Evolutionary conservation across 208 protist genomes (phyloP), one percentile per base, ranked within the genome.

Genomic region (Crithidia expoeki): DNA sequence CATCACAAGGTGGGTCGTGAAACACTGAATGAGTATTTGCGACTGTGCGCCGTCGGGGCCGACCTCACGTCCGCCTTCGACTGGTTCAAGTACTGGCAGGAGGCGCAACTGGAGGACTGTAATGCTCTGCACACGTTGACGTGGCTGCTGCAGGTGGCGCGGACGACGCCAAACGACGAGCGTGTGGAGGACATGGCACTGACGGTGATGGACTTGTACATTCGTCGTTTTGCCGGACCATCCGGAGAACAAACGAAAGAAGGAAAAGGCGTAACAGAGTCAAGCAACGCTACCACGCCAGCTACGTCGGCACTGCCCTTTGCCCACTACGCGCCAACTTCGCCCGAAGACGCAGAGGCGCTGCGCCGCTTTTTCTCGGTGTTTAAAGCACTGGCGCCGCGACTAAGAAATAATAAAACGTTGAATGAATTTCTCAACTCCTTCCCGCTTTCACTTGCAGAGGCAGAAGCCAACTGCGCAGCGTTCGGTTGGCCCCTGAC

Each of bases 11-110:
- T 83, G 0, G 89, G 88, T 21, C 0, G 25, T 1, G 80, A 88
- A 52, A 83, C 81, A 7, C 75, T 93, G 21, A 40, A 81, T 32
- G 88, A 94, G 75, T 94, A 85, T 68, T 82, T 96, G 58, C 81
- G 92, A 2, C 74, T 96, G 27, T 96, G 92, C 58, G 88, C 83
- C 2, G 77, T 83, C 0, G 92, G 92, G 2, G 76, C 81, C 10
- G 92, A 96, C 49, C 72, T 96, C 32, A 94, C 82, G 12, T 84
- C 79, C 6, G 92, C 89, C n/a, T 96, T 86, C 60, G 81, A 86
- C 17, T 94, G 89, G 88, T 81, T 93, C 52, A 83, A 93, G 73
- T 91, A 87, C 77, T 89, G 86, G 80, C 79, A 93, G n/a, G 87
- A 96, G 57, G 61, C 79, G 5, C 60, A 81, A 12, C 51, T 80